Evolutionary conservation across 768 basidiomycete genomes (phyloP), one percentile per base, ranked within the genome.

Genomic region (Mycena capillaripes): DNA sequence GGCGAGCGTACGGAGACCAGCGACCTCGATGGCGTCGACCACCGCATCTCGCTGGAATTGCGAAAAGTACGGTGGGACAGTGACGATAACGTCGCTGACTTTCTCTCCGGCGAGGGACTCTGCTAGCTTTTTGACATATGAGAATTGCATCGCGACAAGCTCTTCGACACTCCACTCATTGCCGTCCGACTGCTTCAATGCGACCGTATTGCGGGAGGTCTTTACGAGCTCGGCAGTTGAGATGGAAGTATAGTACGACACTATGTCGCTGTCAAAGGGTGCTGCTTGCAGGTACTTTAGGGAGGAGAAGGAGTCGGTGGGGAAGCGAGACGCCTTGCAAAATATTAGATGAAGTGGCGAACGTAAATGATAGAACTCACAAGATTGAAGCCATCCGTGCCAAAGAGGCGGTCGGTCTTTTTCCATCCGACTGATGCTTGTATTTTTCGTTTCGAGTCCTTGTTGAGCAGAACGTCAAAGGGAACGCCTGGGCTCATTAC

Each of bases 381-480:
- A 73, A 98, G 83, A 82, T 93, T 94, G 75, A 91, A 91, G 4
- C 96, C 97, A 81, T 99, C 98, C 32, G 89, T 84, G 8, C 96
- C 96, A 83, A 99, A 97, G 38, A 96, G 82, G 64, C 98, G 86
- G 76, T 98, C 97, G 16, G 91, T 91, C 76, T 91, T 91, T 83
- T 98, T 97, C 94, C 97, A 97, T 12, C 91, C 94, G 0, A 99
- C 96, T 1, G 92, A 89, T 19, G 94, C 91, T 75, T 94, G 93
- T 34, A 98, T 95, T 84, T 99, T 99, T 70, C 98, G 88, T 85
- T 98, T 99, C 32, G 97, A 98, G 80, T 98, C 97, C 80, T 95
- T 95, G 85, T 98, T 98, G 67, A 99, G 86, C 30, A 99, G 87
- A 34, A 99, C 95, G 83, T 99, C 98, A 77, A 99, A 97, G 5